Evolutionary conservation across 352 stramenopile species (phyloP), one percentile per base, ranked within the genome.

Genomic region (Sclerospora graminicola): DNA sequence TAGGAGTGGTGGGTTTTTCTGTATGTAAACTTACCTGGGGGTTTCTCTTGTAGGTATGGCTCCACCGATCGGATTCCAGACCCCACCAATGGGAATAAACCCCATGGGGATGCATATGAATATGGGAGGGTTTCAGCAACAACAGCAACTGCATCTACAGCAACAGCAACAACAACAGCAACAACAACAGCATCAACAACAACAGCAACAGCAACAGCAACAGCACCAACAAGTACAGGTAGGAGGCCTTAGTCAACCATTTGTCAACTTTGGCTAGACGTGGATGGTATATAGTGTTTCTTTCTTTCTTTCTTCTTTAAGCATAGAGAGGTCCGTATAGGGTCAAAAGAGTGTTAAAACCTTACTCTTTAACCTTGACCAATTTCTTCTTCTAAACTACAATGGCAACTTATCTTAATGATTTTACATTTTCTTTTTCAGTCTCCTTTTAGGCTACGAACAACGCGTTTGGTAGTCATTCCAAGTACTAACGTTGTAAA

Each of bases 221-320:
- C 67, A 53, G 7, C 52, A 57, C 30, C 60, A 60, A 5, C 51
- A 54, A n/a, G 54, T 51, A 32, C 59, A 72, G 51, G 37, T 63
- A 33, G 60, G 63, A 4, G 69, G 77, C 30, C 51, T 87, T 37
- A 84, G 70, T 61, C 72, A 89, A 52, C 58, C 77, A n/a, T 89
- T 89, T 41, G 66, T 85, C 32, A 87, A 85, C 60, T 69, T 89
- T 28, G 67, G 66, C 26, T 65, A 57, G 43, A 51, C 41, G 31
- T 34, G 54, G 36, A 41, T 51, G 18, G 49, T 35, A 5, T 71
- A 49, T 57, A 41, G 51, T 23, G 36, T 23, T 18, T 13, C 13
- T n/a, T 41, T 48, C 30, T 37, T 48, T 31, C 19, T 38, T 39
- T 33, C n/a, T n/a, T n/a, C n/a, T 26, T 26, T 6, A 26, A 26